Evolutionary conservation across 2,329 filamentous ascomycete species (phyloP).

Genomic region (Beauveria medogensis): DNA sequence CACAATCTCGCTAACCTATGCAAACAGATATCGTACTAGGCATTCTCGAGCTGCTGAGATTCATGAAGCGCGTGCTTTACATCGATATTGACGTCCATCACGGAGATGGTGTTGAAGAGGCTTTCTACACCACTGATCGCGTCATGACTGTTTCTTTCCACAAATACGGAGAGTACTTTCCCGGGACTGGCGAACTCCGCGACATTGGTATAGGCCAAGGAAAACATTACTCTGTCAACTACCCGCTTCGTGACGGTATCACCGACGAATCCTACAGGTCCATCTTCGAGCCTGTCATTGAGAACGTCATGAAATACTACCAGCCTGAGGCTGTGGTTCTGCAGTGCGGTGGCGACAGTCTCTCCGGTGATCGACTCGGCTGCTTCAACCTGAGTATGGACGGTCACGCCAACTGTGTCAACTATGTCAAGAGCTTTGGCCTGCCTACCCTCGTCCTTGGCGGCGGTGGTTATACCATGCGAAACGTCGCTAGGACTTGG

Average conservation of each 20-base stretch:
- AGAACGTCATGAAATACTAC: constrained; percentile 79
- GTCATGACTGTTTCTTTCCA: constrained; percentile 93
- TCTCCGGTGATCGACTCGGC: constrained; percentile 87
- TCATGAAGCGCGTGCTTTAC: constrained; percentile 93
- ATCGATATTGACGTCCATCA: constrained; percentile 95
- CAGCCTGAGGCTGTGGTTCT: constrained; percentile 87
- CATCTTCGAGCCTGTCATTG: constrained; percentile 86
- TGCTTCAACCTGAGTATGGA: constrained; percentile 98
- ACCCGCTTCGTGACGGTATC: constrained; percentile 85
- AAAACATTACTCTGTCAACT: constrained; percentile 86
- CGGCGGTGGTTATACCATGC: constrained; percentile 92
- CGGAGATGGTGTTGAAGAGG: constrained; percentile 86
- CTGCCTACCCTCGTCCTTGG: constrained; percentile 88
- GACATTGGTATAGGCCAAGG: constrained; percentile 82
- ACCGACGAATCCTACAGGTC: constrained; percentile 83
- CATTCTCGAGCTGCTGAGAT: constrained; percentile 82
- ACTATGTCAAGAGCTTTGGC: constrained; percentile 78
- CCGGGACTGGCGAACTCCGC: constrained; percentile 78
- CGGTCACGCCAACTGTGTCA: constrained; percentile 89
- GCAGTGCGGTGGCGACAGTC: constrained; percentile 90
- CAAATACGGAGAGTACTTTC: constrained; percentile 96
- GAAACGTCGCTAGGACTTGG: constrained; percentile 95
- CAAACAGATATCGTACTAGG: constrained; percentile 82
- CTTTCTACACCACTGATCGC: constrained; percentile 85
- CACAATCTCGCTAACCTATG: constrained; percentile 7